Percentiles rank a stretch among this genome's conserved stretches.
These are phyloP conservation scores for Hanseniaspora gamundiae DNA, from an alignment of 1,139 yeast genomes.

Conservation along the genomic window DNA sequence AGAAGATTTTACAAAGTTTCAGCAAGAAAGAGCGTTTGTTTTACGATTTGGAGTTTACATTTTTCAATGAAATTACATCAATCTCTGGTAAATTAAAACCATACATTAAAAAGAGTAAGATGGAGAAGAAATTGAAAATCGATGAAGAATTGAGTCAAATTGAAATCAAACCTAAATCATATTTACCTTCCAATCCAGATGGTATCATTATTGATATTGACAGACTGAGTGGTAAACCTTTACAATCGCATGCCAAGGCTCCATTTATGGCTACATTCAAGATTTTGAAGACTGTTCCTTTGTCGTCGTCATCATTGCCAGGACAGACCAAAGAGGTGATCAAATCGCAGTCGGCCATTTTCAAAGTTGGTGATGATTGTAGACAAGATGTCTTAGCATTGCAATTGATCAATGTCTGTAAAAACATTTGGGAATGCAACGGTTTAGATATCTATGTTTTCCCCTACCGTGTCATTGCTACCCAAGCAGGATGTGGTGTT, in stretches of 20 bases:
- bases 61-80: constrained; percentile 82
- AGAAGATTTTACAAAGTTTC: constrained; percentile 53
- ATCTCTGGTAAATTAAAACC: constrained; percentile 94
- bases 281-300: too few relatives aligned
- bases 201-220: constrained; percentile 89
- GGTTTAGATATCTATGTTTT: constrained; percentile 86
- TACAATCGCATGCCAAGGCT: constrained; percentile 97
- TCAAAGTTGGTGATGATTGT: constrained; percentile 98
- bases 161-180: constrained; percentile 70
- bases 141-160: constrained; percentile 91
- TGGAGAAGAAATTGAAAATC: constrained; percentile 90
- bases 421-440: constrained; percentile 77
- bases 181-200: constrained; percentile 92
- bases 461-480: constrained; percentile 94
- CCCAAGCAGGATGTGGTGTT: constrained; percentile 98
- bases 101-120: constrained; percentile 82
- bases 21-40: constrained; percentile 47
- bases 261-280: constrained; percentile 98
- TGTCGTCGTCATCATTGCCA: too few relatives aligned
- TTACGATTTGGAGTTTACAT: constrained; percentile 75
- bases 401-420: constrained; percentile 82
- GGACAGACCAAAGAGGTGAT: neutral
- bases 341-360: constrained; percentile 85
- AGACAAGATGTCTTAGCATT: constrained; percentile 93
- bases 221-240: constrained; percentile 85